These are phyloP conservation scores for Fagopyrum esculentum DNA, from an alignment of 148 eudicot genomes.

Conservation along the genomic window DNA sequence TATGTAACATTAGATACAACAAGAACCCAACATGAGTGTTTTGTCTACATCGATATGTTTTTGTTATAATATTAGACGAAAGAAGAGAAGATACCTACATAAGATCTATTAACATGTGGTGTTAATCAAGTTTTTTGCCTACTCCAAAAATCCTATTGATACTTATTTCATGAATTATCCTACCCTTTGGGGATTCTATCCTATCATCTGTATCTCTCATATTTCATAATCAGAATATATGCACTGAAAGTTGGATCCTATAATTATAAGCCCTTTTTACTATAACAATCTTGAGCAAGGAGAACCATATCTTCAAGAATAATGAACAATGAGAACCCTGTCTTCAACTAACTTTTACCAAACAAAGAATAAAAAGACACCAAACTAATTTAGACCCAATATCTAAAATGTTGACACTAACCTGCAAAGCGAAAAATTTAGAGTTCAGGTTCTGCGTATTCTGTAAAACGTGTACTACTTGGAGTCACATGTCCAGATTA, in stretches of 20 bases:
- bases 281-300: neutral
- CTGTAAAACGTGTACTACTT: slow-evolving; percentile 95
- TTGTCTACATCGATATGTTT: too few relatives aligned
- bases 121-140: neutral
- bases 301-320: too few relatives aligned
- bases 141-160: neutral
- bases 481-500: slow-evolving; percentile 98
- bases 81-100: neutral
- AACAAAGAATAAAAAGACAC: neutral
- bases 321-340: neutral
- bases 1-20: neutral
- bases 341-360: neutral
- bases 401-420: slow-evolving; percentile 19
- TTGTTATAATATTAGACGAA: neutral
- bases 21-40: too few relatives aligned
- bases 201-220: too few relatives aligned
- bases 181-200: neutral
- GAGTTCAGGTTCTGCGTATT: slow-evolving; percentile 74
- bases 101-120: neutral
- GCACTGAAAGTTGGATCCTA: neutral
- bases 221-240: neutral
- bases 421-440: slow-evolving; percentile 93
- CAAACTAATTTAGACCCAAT: neutral
- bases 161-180: neutral
- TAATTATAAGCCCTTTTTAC: neutral